A percentile compares a stretch with the other conserved stretches of the same genome.
These are phyloP conservation scores for Dactylis glomerata DNA, from an alignment of 176 grass and related monocot genomes.

Conservation along the genomic window DNA sequence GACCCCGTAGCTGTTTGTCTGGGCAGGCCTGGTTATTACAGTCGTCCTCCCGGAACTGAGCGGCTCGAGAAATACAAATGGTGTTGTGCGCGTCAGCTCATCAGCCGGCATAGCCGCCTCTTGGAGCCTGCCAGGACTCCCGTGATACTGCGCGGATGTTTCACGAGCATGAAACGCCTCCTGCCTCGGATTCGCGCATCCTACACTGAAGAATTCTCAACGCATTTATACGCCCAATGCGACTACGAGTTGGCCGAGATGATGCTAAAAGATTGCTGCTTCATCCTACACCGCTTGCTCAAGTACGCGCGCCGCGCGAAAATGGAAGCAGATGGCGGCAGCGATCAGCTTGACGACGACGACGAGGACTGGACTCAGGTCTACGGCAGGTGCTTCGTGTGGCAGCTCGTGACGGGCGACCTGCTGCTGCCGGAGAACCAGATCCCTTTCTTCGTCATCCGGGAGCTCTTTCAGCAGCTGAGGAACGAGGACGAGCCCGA, in stretches of 20 bases:
- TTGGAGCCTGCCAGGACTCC: not conserved
- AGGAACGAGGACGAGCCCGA: not conserved
- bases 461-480: not conserved
- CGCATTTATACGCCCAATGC: rapidly evolving
- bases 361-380: slow-evolving; percentile 2
- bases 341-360: not conserved
- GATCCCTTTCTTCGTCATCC: slow-evolving; percentile 37
- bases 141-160: not conserved
- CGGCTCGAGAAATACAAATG: not conserved
- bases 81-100: not conserved
- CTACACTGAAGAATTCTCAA: not conserved
- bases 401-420: slow-evolving; percentile 13
- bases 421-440: slow-evolving; percentile 54
- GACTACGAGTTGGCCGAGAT: not conserved
- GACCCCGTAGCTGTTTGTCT: not conserved
- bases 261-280: slow-evolving; percentile 41
- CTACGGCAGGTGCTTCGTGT: not conserved
- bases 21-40: not conserved
- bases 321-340: not conserved
- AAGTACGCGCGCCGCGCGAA: not conserved
- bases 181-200: not conserved
- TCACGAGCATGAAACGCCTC: not conserved
- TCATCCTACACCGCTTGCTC: slow-evolving; percentile 31
- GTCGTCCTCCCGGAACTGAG: too few relatives aligned
- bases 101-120: not conserved